Conservation (phyloP, 2,329 filamentous ascomycete species). For the Bipolaris oryzae region DNA sequence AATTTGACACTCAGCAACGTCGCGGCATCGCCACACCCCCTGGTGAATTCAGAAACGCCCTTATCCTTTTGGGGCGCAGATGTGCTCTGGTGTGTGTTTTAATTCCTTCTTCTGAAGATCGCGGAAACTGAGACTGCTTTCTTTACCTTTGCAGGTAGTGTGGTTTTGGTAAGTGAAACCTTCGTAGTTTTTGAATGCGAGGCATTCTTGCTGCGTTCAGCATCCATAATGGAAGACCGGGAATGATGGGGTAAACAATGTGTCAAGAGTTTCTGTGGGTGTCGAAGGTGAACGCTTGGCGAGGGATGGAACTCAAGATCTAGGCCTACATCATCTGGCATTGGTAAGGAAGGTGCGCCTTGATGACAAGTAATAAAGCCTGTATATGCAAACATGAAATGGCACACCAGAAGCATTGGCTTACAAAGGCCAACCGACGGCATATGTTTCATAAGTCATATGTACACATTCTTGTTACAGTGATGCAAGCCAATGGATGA, state of each 20-base stretch:
- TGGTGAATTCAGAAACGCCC: no score
- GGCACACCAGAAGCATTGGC: background rate
- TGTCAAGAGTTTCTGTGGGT: background rate
- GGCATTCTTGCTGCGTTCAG: background rate
- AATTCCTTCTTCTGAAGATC: slow-evolving; percentile 34
- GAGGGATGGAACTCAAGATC: background rate
- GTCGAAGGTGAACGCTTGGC: slow-evolving; percentile 7
- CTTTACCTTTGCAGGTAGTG: slow-evolving; percentile 2
- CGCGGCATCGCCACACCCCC: background rate
- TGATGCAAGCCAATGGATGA: background rate
- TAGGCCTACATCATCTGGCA: slow-evolving; percentile 8
- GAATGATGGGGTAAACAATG: no score
- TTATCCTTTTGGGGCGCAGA: no score
- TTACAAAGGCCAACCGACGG: background rate
- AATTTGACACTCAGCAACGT: slow-evolving; percentile 8
- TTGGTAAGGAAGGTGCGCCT: slow-evolving; percentile 13
- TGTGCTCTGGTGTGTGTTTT: no score
- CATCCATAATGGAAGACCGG: slow-evolving; percentile 5
- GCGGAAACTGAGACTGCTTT: slow-evolving; percentile 30
- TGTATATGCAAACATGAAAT: background rate
- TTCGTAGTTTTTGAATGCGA: slow-evolving; percentile 1
- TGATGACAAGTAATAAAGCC: background rate
- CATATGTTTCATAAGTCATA: background rate
- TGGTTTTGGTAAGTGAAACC: background rate
- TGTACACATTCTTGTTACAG: slow-evolving; percentile 10